Conservation (phyloP, 345 rosid species). For the Excoecaria cochinchinensis region DNA sequence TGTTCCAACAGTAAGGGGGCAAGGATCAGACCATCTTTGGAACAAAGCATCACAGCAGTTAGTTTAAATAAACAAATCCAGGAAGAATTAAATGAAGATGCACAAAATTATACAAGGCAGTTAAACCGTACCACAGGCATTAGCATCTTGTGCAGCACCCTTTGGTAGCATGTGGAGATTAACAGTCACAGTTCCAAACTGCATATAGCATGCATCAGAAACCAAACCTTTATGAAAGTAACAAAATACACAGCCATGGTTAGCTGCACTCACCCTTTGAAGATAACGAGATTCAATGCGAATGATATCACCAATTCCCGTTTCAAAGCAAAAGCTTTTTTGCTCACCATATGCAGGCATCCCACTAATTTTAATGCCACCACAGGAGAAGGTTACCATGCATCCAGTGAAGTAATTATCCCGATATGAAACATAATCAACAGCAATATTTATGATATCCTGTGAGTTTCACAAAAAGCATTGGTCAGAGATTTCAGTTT, state of each 20-base stretch:
- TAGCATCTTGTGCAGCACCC: slow-evolving; percentile 37
- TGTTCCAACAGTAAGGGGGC: not conserved
- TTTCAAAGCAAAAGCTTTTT: slow-evolving; percentile 45
- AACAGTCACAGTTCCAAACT: slow-evolving; percentile 59
- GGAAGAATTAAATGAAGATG: not conserved
- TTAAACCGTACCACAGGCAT: slow-evolving; percentile 45
- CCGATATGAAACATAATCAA: slow-evolving; percentile 62
- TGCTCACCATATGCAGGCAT: slow-evolving; percentile 32
- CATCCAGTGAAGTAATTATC: slow-evolving; percentile 43
- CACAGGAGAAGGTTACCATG: slow-evolving; percentile 51
- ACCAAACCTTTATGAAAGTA: slow-evolving; percentile 3
- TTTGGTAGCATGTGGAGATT: slow-evolving; percentile 50
- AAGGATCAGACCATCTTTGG: not conserved
- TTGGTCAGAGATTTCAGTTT: slow-evolving; percentile 8
- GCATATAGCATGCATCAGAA: slow-evolving; percentile 25
- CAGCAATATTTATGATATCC: slow-evolving; percentile 44
- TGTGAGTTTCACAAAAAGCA: slow-evolving; percentile 38
- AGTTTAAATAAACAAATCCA: not conserved
- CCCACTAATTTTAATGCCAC: slow-evolving; percentile 53
- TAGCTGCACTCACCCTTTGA: slow-evolving; percentile 50
- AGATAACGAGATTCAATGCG: slow-evolving; percentile 54
- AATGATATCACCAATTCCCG: slow-evolving; percentile 69
- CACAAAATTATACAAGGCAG: slow-evolving; percentile 11
- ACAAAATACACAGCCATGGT: not conserved
- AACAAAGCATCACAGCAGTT: not conserved